phyloP scores from a whole-genome alignment of 1,139 yeast genomes.

The Sugiyamaella xylanicola region DNA sequence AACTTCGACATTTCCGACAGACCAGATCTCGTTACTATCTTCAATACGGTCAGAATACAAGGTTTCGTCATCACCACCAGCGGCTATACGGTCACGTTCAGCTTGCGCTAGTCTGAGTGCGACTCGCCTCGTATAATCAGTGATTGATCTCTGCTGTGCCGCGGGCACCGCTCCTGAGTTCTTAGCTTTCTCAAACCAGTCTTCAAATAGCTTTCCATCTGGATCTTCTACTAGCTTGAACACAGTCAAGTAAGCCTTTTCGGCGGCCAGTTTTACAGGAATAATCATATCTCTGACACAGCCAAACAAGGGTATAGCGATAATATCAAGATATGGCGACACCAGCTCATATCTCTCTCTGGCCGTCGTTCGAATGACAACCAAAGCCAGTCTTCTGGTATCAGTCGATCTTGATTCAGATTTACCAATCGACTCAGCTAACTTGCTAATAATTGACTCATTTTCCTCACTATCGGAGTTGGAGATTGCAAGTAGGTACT shows the following conservation, averaged over 20 bases:
- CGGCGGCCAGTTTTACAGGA: conserved; percentile 93
- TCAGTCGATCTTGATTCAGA: conserved; percentile 72
- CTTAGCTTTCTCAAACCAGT: conserved; percentile 53
- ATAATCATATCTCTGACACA: conserved; percentile 84
- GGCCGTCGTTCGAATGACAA: conserved; percentile 73
- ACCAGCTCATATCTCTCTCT: conserved; percentile 57
- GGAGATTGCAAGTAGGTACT: conserved; percentile 53
- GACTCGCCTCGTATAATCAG: conserved; percentile 87
- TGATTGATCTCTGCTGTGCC: conserved; percentile 70
- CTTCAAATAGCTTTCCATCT: conserved; percentile 55
- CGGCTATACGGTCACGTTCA: conserved; percentile 82
- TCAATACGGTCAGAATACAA: conserved; percentile 83
- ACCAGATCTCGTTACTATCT: conserved; percentile 70
- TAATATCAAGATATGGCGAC: conserved; percentile 54
- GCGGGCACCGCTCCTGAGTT: conserved; percentile 29
- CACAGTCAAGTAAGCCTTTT: conserved; percentile 78
- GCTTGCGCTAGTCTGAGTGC: conserved; percentile 79
- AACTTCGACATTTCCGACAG: conserved; percentile 21
- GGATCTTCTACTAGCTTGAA: conserved; percentile 73
- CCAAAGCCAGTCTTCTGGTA: conserved; percentile 76
- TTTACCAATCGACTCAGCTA: conserved; percentile 52
- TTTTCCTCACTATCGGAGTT: conserved; percentile 28
- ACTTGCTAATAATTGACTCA: conserved; percentile 26
- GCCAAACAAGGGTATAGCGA: conserved; percentile 76
- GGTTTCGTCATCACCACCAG: conserved; percentile 89